Evolutionary conservation across 768 basidiomycete genomes (phyloP), one percentile per base, ranked within the genome.

Genomic region (Chalciporus sphaerocephalus): DNA sequence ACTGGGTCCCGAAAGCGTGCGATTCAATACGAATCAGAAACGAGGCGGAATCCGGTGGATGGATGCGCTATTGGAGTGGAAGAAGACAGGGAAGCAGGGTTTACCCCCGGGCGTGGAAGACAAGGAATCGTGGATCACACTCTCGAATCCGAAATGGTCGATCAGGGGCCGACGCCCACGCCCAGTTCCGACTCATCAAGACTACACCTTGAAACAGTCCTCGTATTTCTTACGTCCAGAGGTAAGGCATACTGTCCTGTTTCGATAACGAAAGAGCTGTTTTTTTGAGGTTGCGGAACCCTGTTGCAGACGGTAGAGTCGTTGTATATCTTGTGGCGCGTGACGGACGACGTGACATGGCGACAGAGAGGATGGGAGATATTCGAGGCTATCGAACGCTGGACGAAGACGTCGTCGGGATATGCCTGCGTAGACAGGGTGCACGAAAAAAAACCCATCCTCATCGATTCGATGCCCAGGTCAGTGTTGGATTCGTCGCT

Each of bases 381-480:
- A 36, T 90, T 85, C 55, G 65, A 82, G 53, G 78, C 83, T 12
- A 74, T 90, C 24, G 74, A 84, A 61, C 70, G 67, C 24, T 69
- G 80, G 48, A 68, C 83, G 10, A 79, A 74, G 58, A 84, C 80
- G 2, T 45, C 67, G 0, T 66, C 62, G 35, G 87, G 84, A n/a
- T 89, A 85, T 54, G 74, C 83, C 1, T 79, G 68, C 48, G 57
- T 88, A 18, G 47, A 50, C 34, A 54, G 64, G 4, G 83, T 86
- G 13, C 70, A 78, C 33, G 44, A 50, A 6, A 15, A 32, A 6
- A 32, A 7, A 42, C 60, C 1, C 61, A 69, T 17, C 69, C 46
- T 3, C 67, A 54, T 56, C 21, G 74, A 89, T 42, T 71, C 70
- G 36, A 87, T 88, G 84, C 87, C 87, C 13, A 88, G 86, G 85